Evolutionary conservation across 2,329 filamentous ascomycete genomes (phyloP), one percentile per base, ranked within the genome.

Genomic region (Dactylellina cionopaga): DNA sequence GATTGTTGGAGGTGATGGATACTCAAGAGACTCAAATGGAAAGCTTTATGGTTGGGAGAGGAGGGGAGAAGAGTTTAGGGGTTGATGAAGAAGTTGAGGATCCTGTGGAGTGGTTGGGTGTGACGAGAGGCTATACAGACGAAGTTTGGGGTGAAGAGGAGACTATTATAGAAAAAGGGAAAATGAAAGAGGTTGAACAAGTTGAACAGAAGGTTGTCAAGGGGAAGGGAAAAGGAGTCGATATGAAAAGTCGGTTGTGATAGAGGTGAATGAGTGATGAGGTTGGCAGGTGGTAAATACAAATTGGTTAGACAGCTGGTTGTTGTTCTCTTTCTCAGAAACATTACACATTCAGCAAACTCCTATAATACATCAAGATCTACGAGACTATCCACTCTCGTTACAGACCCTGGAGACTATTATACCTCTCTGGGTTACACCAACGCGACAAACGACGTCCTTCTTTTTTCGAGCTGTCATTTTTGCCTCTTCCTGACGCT

Each of bases 181-280:
- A 72, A 65, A 39, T 29, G 44, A n/a, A 65, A 63, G 19, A 29
- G 11, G 10, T 22, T 37, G 10, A 35, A 31, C 13, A 51, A 43
- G n/a, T n/a, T 17, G 29, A 54, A 29, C 19, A 52, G 25, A 41
- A 19, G n/a, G 24, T 44, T 5, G 33, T 15, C 2, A 72, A 65
- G 22, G 39, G 52, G 11, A 72, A 72, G 19, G 59, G 51, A 11
- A 71, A 71, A n/a, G 52, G 41, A 0, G 68, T 72, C 3, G 60
- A 72, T 60, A 72, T 72, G 68, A 72, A 72, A 31, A 64, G 68
- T 31, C 49, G 68, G 37, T 25, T 72, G 37, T 72, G 44, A n/a
- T n/a, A n/a, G n/a, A n/a, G n/a, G n/a, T n/a, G n/a, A n/a, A n/a
- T n/a, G n/a, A n/a, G n/a, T n/a, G n/a, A n/a, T n/a, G n/a, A n/a